Conservation (phyloP, 2,329 filamentous ascomycete genomes). For the Epichloe glyceriae region DNA sequence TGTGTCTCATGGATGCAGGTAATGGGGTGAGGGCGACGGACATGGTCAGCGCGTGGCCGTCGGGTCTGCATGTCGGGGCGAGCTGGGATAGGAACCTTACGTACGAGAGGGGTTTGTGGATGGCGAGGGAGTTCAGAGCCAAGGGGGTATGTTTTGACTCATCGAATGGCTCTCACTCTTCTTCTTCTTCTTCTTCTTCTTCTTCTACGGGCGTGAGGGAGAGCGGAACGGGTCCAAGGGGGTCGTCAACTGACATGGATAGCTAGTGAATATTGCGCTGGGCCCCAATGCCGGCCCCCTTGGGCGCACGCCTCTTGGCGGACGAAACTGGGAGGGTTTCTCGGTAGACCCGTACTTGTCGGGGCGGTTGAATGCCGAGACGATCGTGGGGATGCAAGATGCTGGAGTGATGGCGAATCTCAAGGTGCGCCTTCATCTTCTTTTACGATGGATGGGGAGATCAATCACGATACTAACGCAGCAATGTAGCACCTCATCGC, state of each 20-base stretch:
- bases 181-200: not conserved
- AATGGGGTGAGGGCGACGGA: constrained; percentile 36
- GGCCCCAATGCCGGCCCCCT: constrained; percentile 60
- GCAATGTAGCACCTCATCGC: constrained; percentile 37
- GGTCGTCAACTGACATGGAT: not conserved
- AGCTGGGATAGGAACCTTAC: constrained; percentile 42
- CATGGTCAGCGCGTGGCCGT: constrained; percentile 34
- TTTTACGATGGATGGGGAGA: no score
- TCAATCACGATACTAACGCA: not conserved
- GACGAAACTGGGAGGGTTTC: constrained; percentile 66
- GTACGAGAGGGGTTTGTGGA: constrained; percentile 34
- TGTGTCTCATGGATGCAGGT: constrained; percentile 37
- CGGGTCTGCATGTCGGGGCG: constrained; percentile 34
- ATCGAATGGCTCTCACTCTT: no score
- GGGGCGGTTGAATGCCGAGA: constrained; percentile 57
- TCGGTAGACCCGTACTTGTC: constrained; percentile 58
- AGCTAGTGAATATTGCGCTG: constrained; percentile 53
- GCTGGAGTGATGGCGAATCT: constrained; percentile 67
- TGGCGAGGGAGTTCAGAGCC: constrained; percentile 43
- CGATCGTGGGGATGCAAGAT: constrained; percentile 62
- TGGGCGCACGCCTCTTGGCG: constrained; percentile 56
- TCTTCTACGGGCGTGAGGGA: not conserved
- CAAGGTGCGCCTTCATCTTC: constrained; percentile 29
- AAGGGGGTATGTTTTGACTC: constrained; percentile 35
- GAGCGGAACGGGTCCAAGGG: not conserved